Evolutionary conservation across 495 filamentous ascomycete species (phyloP), one percentile per base, ranked within the genome.

Genomic region (Hypoxylon subgilvum): DNA sequence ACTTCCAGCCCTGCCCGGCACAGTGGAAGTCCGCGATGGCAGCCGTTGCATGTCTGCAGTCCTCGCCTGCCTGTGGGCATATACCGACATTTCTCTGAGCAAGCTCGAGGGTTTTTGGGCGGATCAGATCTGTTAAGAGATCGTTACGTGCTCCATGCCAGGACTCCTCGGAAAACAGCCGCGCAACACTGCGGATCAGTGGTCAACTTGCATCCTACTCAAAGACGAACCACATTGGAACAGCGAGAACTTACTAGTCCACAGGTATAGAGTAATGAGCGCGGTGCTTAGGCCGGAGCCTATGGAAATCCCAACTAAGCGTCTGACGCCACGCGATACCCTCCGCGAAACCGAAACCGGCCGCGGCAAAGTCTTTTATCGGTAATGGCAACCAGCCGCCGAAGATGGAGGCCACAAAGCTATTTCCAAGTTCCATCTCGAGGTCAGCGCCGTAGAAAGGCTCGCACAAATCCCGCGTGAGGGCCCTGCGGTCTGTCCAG

Each of bases 381-480:
- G 72, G 72, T 3, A 73, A 63, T 2, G 73, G 73, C 8, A 65
- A 36, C 71, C 71, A 76, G 12, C 72, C 74, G 7, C 74, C 72
- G 39, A 74, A 76, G 0, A 76, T 61, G 30, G 63, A 63, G 7
- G 71, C 65, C 9, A 74, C 52, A 43, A 74, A 74, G 53, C 68
- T 72, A 31, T 76, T 71, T 17, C 72, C 74, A 9, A 76, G 63
- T 47, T 76, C 74, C 72, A 74, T 76, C 40, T 76, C 68, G 3
- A 76, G 57, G 30, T 74, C 72, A 3, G 52, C 63, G 13, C 72
- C 74, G 46, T 72, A 76, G 51, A 66, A 76, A 0, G 74, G 74
- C 43, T 76, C 74, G 4, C 54, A 66, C 30, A 76, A 52, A 14
- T 63, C 55, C 16, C 50, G 42, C 30, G 67, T 72, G 8, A 69